Base-by-base conservation (phyloP, 305 asterid species). In the Rubia tinctorum region DNA sequence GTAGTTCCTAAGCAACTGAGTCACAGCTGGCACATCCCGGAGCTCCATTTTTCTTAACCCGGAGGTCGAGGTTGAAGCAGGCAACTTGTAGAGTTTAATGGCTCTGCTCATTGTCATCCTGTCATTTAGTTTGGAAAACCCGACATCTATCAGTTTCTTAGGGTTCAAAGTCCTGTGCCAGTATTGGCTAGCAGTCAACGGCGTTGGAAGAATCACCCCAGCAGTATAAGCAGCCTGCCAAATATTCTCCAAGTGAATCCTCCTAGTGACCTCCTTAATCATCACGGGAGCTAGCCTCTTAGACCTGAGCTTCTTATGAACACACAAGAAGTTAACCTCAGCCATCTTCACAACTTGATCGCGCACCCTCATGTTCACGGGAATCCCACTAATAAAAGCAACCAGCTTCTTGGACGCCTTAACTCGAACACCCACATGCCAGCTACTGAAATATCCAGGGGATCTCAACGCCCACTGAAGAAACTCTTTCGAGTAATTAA, bases 101-200 rank as follows among this genome's bases (percentile, higher is more conserved):
- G 86, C 80, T 69, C 84, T 83, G 78, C 88, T 82, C 86, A 84
- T 84, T 34, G 88, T 84, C 88, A 84, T 84, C 78, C 88, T 71
- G 15, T 82, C 79, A 37, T 86, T 83, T 56, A 84, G 84, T 75
- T 74, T 84, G 40, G 83, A 84, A 75, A 84, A 84, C 13, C 86
- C 88, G 39, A 84, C 84, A 73, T 80, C 88, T 10, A 82, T 82
- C 73, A 84, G 79, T 74, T 84, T 84, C 75, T 82, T 80, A 17
- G 88, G 88, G 68, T 82, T 84, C 68, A 84, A 80, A 56, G 88
- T 77, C 45, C 88, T 84, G 74, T 84, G 88, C 86, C 86, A 84
- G 61, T 83, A 83, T 74, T 83, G 87, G 25, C 85, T 69, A 70
- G 85, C 75, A 0, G 87, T 76, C 53, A 83, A 20, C 14, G 86